phyloP scores from a whole-genome alignment of 2,329 filamentous ascomycete genomes.

The Botrytis cinerea region DNA sequence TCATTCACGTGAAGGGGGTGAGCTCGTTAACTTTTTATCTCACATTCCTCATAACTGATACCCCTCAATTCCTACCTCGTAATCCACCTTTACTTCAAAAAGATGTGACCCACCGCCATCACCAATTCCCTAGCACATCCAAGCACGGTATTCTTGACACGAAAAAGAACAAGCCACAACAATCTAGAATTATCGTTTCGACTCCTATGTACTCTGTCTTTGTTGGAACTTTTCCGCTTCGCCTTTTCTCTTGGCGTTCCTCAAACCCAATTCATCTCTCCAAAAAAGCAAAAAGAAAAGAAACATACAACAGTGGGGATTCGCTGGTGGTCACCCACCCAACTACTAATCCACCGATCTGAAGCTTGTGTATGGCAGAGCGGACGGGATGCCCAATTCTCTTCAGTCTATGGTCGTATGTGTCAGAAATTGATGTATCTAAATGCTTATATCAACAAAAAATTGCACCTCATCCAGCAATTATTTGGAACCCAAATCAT shows the following conservation, averaged over 20 bases:
- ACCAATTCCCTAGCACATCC: background rate
- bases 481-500: no score
- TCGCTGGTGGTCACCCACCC: no score
- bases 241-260: background rate
- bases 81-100: background rate
- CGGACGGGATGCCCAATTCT: no score
- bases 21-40: background rate
- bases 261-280: background rate
- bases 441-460: rapidly evolving
- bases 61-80: background rate
- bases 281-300: background rate
- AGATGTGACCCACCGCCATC: background rate
- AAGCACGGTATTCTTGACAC: background rate
- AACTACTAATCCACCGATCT: no score
- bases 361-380: no score
- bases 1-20: background rate
- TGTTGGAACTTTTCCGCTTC: background rate
- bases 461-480: background rate
- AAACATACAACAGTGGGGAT: background rate
- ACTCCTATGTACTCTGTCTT: background rate
- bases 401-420: no score
- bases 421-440: no score
- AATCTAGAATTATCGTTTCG: background rate
- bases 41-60: background rate
- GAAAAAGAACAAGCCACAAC: background rate